Evolutionary conservation across 345 rosid genomes (phyloP), one percentile per base, ranked within the genome.

Genomic region (Microthlaspi erraticum): DNA sequence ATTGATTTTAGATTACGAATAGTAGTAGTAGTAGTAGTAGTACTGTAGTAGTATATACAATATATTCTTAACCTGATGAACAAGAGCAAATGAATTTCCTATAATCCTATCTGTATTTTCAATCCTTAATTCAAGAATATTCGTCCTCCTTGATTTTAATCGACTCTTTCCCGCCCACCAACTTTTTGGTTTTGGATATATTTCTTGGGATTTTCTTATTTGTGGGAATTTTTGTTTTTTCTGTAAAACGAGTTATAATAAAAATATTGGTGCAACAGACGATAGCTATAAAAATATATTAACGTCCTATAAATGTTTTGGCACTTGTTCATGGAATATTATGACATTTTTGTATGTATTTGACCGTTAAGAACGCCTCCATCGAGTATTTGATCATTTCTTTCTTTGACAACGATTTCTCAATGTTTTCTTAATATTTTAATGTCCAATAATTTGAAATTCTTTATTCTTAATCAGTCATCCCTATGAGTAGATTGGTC

Each of bases 351-450:
- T 68, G 74, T 75, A 54, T 62, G 70, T 44, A 61, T 62, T 68
- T 75, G 74, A 75, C 74, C 65, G 32, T 46, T 37, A 46, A 61
- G 13, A 66, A 20, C 49, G 78, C 64, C 74, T 39, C 36, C 74
- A 10, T 45, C 14, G 26, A 51, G 34, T 66, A 31, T 53, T 75
- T 75, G 74, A 68, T 68, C 1, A 55, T 26, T 53, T 61, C 69
- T 17, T 36, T 18, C 10, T 66, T 42, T 59, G 16, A 16, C 45
- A 29, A 23, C 34, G 26, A 26, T 26, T 45, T 36, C n/a, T 49
- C 5, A 38, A 36, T 4, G 7, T 44, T 23, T n/a, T 20, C 6
- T 38, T n/a, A 10, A 10, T 66, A 48, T 58, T 4, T 50, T 36
- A 64, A 16, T 64, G 13, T 39, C 60, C 65, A 73, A 65, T 48